Percentiles rank a stretch among this genome's conserved stretches.
phyloP scores from a whole-genome alignment of 805 yeast species.

The Zygosaccharomyces gambellarensis region DNA sequence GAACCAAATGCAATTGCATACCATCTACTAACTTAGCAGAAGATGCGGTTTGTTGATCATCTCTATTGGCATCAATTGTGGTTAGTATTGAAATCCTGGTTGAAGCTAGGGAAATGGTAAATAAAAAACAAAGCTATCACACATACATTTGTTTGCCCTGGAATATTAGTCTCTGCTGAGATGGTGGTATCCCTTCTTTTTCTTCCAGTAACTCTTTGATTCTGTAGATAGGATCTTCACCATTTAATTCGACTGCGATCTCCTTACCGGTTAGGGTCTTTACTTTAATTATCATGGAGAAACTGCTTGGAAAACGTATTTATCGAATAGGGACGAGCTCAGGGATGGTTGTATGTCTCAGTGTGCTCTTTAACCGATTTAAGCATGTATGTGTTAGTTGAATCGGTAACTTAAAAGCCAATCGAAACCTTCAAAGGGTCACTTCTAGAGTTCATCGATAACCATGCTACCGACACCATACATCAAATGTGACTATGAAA shows the following conservation, averaged over 20 bases:
- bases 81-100: constrained; percentile 9
- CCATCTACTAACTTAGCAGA: constrained; percentile 80
- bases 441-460: constrained; percentile 1
- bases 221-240: constrained; percentile 46
- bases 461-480: constrained; percentile 79
- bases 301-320: background rate
- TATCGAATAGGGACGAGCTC: no score
- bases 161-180: constrained; percentile 86
- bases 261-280: constrained; percentile 36
- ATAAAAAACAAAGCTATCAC: background rate
- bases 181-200: constrained; percentile 95
- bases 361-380: background rate
- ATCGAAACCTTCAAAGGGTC: background rate
- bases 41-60: constrained; percentile 70
- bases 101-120: background rate
- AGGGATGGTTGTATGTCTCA: background rate
- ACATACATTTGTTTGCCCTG: constrained; percentile 85
- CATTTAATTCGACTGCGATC: constrained; percentile 33
- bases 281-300: constrained; percentile 24
- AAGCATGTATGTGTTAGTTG: background rate
- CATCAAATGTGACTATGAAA: constrained; percentile 54
- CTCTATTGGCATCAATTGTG: constrained; percentile 36
- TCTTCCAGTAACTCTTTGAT: constrained; percentile 92
- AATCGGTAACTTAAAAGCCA: background rate
- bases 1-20: constrained; percentile 79